Percentiles rank a stretch among this genome's conserved stretches.
These are phyloP conservation scores for Xylaria sp. DNA, from an alignment of 2,329 filamentous ascomycete species.

Conservation along the genomic window DNA sequence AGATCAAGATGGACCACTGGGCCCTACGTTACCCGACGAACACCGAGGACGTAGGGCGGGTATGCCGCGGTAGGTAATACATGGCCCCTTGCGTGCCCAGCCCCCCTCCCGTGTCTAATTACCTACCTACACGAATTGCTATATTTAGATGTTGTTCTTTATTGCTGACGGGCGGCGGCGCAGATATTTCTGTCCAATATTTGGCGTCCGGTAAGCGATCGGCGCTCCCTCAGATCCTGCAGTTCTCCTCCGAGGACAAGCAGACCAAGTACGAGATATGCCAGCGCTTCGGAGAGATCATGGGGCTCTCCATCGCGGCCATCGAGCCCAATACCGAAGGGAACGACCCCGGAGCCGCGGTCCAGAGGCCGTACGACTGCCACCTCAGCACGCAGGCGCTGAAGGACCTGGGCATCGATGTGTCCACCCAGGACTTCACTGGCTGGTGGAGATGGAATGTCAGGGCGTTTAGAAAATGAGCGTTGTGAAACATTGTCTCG, in stretches of 20 bases:
- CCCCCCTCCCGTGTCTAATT: slow-evolving; percentile 12
- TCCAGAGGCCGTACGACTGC: slow-evolving; percentile 84
- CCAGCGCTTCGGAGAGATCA: slow-evolving; percentile 74
- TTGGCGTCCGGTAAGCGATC: slow-evolving; percentile 51
- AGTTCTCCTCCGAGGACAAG: slow-evolving; percentile 84
- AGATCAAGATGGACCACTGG: slow-evolving; percentile 84
- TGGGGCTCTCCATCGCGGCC: slow-evolving; percentile 70
- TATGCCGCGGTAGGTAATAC: slow-evolving; percentile 64
- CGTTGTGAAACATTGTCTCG: slow-evolving; percentile 13
- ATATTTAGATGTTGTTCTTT: slow-evolving; percentile 1
- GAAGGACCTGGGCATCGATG: slow-evolving; percentile 72
- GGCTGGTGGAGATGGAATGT: slow-evolving; percentile 78
- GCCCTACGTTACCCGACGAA: slow-evolving; percentile 84
- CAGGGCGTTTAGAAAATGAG: slow-evolving; percentile 59
- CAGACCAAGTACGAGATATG: slow-evolving; percentile 93
- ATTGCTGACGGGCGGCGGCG: slow-evolving; percentile 17
- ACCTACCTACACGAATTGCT: not conserved
- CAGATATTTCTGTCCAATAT: slow-evolving; percentile 74
- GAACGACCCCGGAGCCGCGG: slow-evolving; percentile 70
- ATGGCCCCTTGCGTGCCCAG: slow-evolving; percentile 6
- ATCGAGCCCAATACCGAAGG: slow-evolving; percentile 72
- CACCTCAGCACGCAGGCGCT: slow-evolving; percentile 79
- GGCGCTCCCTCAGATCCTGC: slow-evolving; percentile 69
- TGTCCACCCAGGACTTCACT: slow-evolving; percentile 73
- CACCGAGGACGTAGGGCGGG: slow-evolving; percentile 81